Evolutionary conservation across 2,329 filamentous ascomycete genomes (phyloP).

Genomic region (Dactylonectria estremocensis): DNA sequence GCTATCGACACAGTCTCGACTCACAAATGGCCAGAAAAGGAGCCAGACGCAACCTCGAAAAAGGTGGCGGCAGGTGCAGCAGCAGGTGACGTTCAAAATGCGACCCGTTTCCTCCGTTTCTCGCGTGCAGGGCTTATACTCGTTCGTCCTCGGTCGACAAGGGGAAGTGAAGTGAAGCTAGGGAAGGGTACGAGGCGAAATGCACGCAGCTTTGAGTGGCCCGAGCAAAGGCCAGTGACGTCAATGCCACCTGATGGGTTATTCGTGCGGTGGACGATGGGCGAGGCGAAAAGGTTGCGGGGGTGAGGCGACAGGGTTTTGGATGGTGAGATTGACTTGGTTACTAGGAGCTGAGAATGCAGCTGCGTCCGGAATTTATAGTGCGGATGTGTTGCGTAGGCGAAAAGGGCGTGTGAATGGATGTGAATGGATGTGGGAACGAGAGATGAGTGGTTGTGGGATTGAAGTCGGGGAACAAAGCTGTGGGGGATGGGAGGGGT

Average conservation of each 20-base stretch:
- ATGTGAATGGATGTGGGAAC: slow-evolving; percentile 4
- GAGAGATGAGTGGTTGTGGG: not conserved
- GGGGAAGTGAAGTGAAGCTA: slow-evolving; percentile 10
- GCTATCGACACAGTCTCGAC: slow-evolving; percentile 19
- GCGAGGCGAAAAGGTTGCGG: slow-evolving; percentile 23
- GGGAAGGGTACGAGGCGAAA: slow-evolving; percentile 19
- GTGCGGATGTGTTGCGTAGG: slow-evolving; percentile 9
- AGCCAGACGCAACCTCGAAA: slow-evolving; percentile 3
- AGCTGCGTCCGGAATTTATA: slow-evolving; percentile 13
- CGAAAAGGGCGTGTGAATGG: slow-evolving; percentile 5
- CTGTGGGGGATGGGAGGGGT: slow-evolving; percentile 11
- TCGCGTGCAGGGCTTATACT: slow-evolving; percentile 20
- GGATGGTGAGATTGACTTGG: slow-evolving; percentile 12
- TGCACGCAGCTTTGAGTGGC: slow-evolving; percentile 26
- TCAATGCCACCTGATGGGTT: slow-evolving; percentile 49
- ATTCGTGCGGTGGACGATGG: slow-evolving; percentile 20
- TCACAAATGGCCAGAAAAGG: slow-evolving; percentile 20
- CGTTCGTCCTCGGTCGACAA: slow-evolving; percentile 28
- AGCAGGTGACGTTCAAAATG: slow-evolving; percentile 38
- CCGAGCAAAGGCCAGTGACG: slow-evolving; percentile 40
- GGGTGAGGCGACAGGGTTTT: not conserved
- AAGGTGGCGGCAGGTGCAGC: slow-evolving; percentile 16
- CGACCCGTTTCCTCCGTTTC: slow-evolving; percentile 29
- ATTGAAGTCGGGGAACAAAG: not conserved
- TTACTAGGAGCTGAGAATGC: slow-evolving; percentile 1